phyloP scores from a whole-genome alignment of 352 stramenopile species.

The Globisporangium canariense region DNA sequence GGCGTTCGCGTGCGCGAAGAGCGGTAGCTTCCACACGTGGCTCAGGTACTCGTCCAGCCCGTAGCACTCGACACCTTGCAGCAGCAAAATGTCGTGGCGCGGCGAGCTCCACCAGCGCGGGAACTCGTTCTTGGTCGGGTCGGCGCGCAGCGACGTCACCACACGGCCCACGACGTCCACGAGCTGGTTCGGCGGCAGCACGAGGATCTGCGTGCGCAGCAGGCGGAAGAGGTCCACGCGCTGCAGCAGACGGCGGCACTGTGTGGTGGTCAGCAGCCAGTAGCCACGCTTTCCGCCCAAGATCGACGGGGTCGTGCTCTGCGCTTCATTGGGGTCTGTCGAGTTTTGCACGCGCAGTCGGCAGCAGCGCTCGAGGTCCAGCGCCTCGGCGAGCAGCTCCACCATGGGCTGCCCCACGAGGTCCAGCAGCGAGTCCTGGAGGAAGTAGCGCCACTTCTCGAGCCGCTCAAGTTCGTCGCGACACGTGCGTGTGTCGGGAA shows the following conservation, averaged over 20 bases:
- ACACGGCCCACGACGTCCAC: slow-evolving; percentile 56
- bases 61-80: slow-evolving; percentile 82
- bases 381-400: slow-evolving; percentile 49
- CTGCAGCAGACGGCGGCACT: slow-evolving; percentile 61
- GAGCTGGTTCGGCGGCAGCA: slow-evolving; percentile 59
- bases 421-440: slow-evolving; percentile 46
- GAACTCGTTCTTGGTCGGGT: slow-evolving; percentile 23
- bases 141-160: slow-evolving; percentile 26
- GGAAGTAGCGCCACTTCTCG: slow-evolving; percentile 84
- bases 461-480: slow-evolving; percentile 36
- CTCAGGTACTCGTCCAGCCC: slow-evolving; percentile 68
- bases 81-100: slow-evolving; percentile 71
- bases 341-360: slow-evolving; percentile 27
- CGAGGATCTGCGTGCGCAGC: slow-evolving; percentile 67
- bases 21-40: slow-evolving; percentile 63
- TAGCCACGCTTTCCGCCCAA: slow-evolving; percentile 57
- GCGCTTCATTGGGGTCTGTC: not conserved
- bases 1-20: slow-evolving; percentile 50
- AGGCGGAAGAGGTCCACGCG: slow-evolving; percentile 80
- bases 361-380: slow-evolving; percentile 62
- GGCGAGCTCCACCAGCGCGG: slow-evolving; percentile 77
- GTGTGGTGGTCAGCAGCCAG: slow-evolving; percentile 55
- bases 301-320: slow-evolving; percentile 43
- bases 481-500: slow-evolving; percentile 68
- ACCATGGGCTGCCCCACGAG: slow-evolving; percentile 37